Percentiles rank a stretch among this genome's conserved stretches.
These are phyloP conservation scores for Tuber brumale DNA, from an alignment of 495 filamentous ascomycete species.

Conservation along the genomic window DNA sequence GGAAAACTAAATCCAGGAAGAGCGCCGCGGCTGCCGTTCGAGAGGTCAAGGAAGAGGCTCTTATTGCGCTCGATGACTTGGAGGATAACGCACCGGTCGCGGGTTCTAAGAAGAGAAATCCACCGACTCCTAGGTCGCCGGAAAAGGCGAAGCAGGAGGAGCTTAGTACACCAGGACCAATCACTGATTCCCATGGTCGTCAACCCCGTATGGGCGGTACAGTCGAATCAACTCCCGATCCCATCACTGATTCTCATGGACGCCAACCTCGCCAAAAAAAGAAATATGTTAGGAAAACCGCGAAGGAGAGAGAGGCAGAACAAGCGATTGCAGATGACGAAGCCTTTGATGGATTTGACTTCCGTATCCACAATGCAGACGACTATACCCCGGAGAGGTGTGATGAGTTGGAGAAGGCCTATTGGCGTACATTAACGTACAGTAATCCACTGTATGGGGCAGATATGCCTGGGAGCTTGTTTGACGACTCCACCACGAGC, in stretches of 20 bases:
- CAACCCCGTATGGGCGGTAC: conserved; percentile 28
- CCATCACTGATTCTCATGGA: conserved; percentile 26
- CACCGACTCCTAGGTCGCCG: conserved; percentile 36
- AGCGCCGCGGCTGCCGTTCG: conserved; percentile 21
- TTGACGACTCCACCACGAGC: conserved; percentile 70
- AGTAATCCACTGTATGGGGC: conserved; percentile 92
- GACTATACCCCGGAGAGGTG: conserved; percentile 87
- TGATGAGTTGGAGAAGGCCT: conserved; percentile 83
- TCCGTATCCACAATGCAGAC: conserved; percentile 68
- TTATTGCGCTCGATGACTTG: conserved; percentile 40
- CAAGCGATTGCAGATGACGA: conserved; percentile 50
- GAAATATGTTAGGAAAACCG: conserved; percentile 37
- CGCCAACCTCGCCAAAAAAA: conserved; percentile 34
- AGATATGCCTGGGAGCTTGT: conserved; percentile 93
- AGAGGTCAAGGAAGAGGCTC: conserved; percentile 48
- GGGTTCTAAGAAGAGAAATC: conserved; percentile 37
- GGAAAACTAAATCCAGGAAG: conserved; percentile 43
- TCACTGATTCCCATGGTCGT: conserved; percentile 29
- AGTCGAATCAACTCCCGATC: conserved; percentile 29
- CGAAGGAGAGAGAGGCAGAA: conserved; percentile 50
- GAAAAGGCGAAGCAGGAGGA: conserved; percentile 45
- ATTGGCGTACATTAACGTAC: conserved; percentile 94
- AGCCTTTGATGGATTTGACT: conserved; percentile 78
- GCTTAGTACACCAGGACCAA: conserved; percentile 28
- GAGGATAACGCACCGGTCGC: conserved; percentile 45